Conservation (phyloP, 345 rosid species). For the Pistacia vera region DNA sequence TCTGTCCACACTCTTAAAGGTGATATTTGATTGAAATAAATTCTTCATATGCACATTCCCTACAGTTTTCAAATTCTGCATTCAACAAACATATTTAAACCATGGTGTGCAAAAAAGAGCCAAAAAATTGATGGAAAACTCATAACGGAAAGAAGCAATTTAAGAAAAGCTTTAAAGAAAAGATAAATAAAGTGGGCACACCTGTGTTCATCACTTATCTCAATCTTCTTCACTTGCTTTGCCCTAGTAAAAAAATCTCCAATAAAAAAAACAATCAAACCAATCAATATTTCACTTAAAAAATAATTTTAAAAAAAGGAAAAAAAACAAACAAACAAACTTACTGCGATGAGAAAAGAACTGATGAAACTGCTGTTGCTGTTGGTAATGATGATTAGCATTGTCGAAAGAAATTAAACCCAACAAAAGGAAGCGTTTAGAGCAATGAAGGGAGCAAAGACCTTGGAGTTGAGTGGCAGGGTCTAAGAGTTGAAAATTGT, state of each 20-base stretch:
- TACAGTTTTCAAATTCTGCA: background rate
- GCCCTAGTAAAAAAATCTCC: conserved; percentile 76
- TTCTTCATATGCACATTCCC: background rate
- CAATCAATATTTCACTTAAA: background rate
- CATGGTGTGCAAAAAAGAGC: no score
- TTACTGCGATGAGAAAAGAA: conserved; percentile 48
- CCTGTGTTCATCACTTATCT: conserved; percentile 80
- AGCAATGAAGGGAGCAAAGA: conserved; percentile 14
- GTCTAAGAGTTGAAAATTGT: conserved; percentile 14
- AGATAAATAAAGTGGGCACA: conserved; percentile 9
- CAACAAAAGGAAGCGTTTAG: conserved; percentile 32
- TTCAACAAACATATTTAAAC: background rate
- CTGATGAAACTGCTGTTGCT: conserved; percentile 16
- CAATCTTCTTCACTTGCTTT: conserved; percentile 71
- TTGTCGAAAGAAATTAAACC: conserved; percentile 40
- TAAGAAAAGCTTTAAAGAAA: background rate
- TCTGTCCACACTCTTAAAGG: background rate
- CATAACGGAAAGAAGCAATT: background rate
- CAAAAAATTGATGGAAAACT: background rate
- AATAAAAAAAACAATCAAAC: background rate
- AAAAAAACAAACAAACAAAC: conserved; percentile 19
- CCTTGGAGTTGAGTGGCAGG: conserved; percentile 29
- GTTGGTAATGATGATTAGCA: conserved; percentile 10
- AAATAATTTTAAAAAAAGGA: conserved; percentile 3
- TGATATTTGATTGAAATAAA: background rate